These are phyloP conservation scores for Debaryomyces udenii DNA, from an alignment of 1,139 yeast species.

Conservation along the genomic window DNA sequence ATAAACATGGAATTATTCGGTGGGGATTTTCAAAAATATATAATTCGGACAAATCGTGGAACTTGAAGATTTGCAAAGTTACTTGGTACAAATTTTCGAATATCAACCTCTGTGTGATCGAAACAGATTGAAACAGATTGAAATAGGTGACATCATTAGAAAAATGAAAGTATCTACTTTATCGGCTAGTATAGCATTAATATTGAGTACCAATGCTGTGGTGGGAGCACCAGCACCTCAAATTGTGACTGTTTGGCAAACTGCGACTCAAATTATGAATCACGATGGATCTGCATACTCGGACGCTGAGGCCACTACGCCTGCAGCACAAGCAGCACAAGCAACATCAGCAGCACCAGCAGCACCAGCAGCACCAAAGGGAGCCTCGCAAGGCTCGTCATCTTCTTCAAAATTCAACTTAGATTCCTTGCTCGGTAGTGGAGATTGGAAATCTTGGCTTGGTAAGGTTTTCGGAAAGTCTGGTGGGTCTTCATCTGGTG, in stretches of 20 bases:
- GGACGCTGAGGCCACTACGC: slow-evolving; percentile 10
- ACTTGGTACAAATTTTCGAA: too few species aligned
- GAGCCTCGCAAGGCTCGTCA: slow-evolving; percentile 17
- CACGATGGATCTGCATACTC: slow-evolving; percentile 17
- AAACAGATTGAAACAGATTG: slow-evolving; percentile 3
- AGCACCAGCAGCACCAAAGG: neutral
- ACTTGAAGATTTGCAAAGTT: too few species aligned
- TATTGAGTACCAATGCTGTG: slow-evolving; percentile 11
- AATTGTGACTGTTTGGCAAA: slow-evolving; percentile 29
- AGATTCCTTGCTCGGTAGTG: slow-evolving; percentile 3
- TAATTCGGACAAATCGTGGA: too few species aligned
- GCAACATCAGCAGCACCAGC: slow-evolving; percentile 11
- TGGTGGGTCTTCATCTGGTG: slow-evolving; percentile 6
- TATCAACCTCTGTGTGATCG: too few species aligned
- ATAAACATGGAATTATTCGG: slow-evolving; percentile 2
- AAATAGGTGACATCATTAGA: neutral
- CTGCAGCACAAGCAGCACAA: slow-evolving; percentile 7
- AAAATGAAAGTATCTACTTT: slow-evolving; percentile 4
- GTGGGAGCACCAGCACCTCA: slow-evolving; percentile 34
- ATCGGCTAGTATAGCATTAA: slow-evolving; percentile 8
- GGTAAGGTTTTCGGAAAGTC: slow-evolving; percentile 4
- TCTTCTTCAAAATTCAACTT: slow-evolving; percentile 4
- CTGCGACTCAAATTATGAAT: slow-evolving; percentile 24
- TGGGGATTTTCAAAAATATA: neutral
- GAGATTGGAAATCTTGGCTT: slow-evolving; percentile 13